Evolutionary conservation across 2,329 filamentous ascomycete species (phyloP), one percentile per base, ranked within the genome.

Genomic region (Sclerotinia nivalis): DNA sequence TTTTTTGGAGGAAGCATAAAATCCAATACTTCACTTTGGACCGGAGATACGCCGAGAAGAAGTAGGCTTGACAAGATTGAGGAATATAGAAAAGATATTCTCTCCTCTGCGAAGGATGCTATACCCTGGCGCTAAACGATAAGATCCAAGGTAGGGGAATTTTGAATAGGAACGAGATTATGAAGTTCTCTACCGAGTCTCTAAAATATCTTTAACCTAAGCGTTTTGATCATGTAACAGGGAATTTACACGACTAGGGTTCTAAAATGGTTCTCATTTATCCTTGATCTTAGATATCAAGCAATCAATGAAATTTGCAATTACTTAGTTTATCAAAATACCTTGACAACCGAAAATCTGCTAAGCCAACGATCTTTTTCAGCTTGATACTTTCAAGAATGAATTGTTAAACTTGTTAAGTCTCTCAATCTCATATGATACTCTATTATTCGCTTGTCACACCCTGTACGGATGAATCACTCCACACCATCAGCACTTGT

Each of bases 51-150:
- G 15, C 22, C 20, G 22, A 64, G 13, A 8, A 64, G 31, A 20
- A 64, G 22, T 10, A 40, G 28, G 40, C 47, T 64, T 20, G 61
- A 52, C 15, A 28, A 40, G 8, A 52, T 64, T 15, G 61, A 64
- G 31, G 61, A 64, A 52, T 64, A 64, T 64, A 47, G 61, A 15
- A 64, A 64, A 40, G 61, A 64, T 9, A 52, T 64, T 10, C 4
- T 64, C 15, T 34, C 31, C 47, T 64, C 61, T 20, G 61, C 61
- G 2, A 64, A 64, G 15, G 47, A 40, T 22, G 61, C 61, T 4
- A 52, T 64, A 31, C 61, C n/a, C 9, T 50, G 61, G 61, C n/a
- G 28, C 28, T 15, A 64, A 64, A 12, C 15, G 52, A 13, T 28
- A 18, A 52, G 47, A 22, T 52, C n/a, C n/a, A 20, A 22, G 2